Evolutionary conservation across 495 filamentous ascomycete species (phyloP).

Genomic region (Podospora anserina): DNA sequence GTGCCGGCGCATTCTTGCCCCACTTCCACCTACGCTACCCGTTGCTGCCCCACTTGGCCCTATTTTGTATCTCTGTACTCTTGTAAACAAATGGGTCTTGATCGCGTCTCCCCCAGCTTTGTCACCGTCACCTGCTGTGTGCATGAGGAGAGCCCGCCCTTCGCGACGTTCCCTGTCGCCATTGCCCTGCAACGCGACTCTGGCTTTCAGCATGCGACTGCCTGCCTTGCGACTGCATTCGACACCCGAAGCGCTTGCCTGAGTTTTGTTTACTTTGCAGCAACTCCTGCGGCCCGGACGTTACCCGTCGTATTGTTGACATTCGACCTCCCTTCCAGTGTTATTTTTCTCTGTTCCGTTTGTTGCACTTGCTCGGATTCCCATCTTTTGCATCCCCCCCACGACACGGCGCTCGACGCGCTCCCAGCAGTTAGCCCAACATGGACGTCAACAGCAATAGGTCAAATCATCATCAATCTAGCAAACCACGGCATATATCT

Average conservation of each 20-base stretch:
- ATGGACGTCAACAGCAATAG: slow-evolving; percentile 38
- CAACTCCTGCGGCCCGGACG: not conserved
- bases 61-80: slow-evolving; percentile 19
- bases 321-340: not conserved
- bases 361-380: slow-evolving; percentile 16
- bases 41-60: slow-evolving; percentile 18
- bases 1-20: not conserved
- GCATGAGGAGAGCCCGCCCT: slow-evolving; percentile 3
- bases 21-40: not conserved
- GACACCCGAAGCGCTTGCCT: not conserved
- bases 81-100: slow-evolving; percentile 23
- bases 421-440: slow-evolving; percentile 18
- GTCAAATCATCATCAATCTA: slow-evolving; percentile 21
- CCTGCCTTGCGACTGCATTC: not conserved
- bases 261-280: not conserved
- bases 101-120: slow-evolving; percentile 18
- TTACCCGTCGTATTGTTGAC: not conserved
- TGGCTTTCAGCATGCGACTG: slow-evolving; percentile 11
- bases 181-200: slow-evolving; percentile 9
- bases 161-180: slow-evolving; percentile 15
- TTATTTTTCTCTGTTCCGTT: not conserved
- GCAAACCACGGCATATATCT: slow-evolving; percentile 37
- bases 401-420: slow-evolving; percentile 25
- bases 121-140: slow-evolving; percentile 11
- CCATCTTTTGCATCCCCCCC: not conserved